Evolutionary conservation across 768 basidiomycete species (phyloP), one percentile per base, ranked within the genome.

Genomic region (Cystobasidium tubakii): DNA sequence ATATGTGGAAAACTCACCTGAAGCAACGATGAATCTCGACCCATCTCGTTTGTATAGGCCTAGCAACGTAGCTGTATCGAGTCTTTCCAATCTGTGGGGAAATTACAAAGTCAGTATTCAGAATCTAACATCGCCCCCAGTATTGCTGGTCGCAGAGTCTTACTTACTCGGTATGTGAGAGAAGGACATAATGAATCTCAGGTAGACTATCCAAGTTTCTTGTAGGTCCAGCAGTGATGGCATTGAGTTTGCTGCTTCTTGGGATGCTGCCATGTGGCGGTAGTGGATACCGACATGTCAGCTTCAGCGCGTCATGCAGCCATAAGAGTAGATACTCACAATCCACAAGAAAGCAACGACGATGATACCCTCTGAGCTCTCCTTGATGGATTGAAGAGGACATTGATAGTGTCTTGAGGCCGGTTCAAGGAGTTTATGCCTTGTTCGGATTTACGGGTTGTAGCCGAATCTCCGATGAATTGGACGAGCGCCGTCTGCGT

Each of bases 401-500:
- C 33, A 31, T 60, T 60, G 57, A 60, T 34, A 29, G 57, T 60
- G 29, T 60, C 57, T 29, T 12, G 12, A 15, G 57, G 57, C 21
- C 57, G 12, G 4, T 27, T 60, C 23, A 27, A 60, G 4, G 57
- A 60, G 4, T 34, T 60, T 27, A 50, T 50, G 46, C 46, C 46
- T 50, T 50, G 46, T 50, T 50, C 46, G 46, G 12, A 17, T 50
- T 50, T 50, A 50, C 46, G 57, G 13, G 33, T 29, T 60, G 17
- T 25, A 4, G 57, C 57, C 46, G 46, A 60, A 29, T 27, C 33
- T 4, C 57, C 33, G 2, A 27, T 17, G 25, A 34, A 29, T 31
- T 60, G 57, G 29, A 60, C 25, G 27, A 60, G 57, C 4, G 57
- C 57, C 7, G 57, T 60, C 57, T 60, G 57, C 57, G 23, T 9